Evolutionary conservation across 164 flowering plant species (phyloP).

Genomic region (Hamamelis virginiana): DNA sequence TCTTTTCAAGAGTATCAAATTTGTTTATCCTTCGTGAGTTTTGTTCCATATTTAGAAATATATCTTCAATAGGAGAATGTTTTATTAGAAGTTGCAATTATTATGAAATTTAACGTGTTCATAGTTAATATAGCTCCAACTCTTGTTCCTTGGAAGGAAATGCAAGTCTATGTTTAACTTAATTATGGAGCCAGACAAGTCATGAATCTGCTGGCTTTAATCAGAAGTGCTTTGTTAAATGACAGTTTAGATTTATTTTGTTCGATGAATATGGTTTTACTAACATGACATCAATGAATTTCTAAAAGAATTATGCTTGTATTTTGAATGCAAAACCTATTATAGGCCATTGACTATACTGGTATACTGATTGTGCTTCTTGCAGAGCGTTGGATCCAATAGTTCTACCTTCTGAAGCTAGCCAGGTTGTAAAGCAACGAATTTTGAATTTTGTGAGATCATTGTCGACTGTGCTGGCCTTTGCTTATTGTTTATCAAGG

Average conservation of each 20-base stretch:
- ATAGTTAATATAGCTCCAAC: background rate
- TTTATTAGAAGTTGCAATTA: background rate
- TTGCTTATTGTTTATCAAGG: slow-evolving; percentile 90
- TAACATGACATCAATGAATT: slow-evolving; percentile 6
- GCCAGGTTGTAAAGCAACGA: slow-evolving; percentile 78
- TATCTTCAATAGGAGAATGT: background rate
- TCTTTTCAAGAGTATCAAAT: no score
- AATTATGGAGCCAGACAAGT: background rate
- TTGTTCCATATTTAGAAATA: background rate
- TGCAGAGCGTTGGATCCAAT: slow-evolving; percentile 85
- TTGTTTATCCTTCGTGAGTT: no score
- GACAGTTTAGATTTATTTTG: background rate
- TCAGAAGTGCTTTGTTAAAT: background rate
- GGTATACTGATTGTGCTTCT: slow-evolving; percentile 13
- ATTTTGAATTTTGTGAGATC: slow-evolving; percentile 79
- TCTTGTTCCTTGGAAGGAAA: no score
- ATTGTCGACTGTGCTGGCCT: slow-evolving; percentile 86
- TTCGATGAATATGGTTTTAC: background rate
- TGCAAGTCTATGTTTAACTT: background rate
- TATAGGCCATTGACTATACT: background rate
- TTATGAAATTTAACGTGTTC: background rate
- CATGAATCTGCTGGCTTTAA: background rate
- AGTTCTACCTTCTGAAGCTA: slow-evolving; percentile 61
- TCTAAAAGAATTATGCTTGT: background rate
- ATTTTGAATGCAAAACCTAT: background rate